A percentile compares a stretch with the other conserved stretches of the same genome.
phyloP scores from a whole-genome alignment of 2,329 filamentous ascomycete genomes.

The Calonectria honghensis region DNA sequence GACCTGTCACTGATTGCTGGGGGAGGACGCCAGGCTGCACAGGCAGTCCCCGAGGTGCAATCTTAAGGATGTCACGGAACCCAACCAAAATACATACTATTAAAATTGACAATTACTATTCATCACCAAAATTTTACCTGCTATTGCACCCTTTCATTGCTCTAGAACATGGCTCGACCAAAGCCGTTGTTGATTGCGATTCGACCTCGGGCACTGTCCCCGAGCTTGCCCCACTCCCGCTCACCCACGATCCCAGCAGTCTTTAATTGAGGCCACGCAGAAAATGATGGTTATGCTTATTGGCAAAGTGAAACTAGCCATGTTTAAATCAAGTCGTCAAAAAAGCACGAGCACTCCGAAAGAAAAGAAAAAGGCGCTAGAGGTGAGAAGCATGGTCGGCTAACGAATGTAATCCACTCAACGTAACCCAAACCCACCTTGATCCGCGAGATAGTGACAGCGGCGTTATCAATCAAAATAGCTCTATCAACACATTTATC shows the following conservation, averaged over 20 bases:
- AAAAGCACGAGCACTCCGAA: not conserved
- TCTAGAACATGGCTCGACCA: not conserved
- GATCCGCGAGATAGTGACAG: not conserved
- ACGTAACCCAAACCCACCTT: not conserved
- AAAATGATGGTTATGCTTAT: not conserved
- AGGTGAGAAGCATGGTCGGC: not conserved
- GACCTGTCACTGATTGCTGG: constrained; percentile 41
- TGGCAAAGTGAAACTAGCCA: not conserved
- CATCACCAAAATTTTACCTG: not conserved
- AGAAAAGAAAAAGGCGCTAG: not conserved
- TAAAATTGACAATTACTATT: not conserved
- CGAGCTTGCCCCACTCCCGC: not conserved
- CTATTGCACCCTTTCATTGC: not conserved
- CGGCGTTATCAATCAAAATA: no score
- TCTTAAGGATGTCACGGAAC: not conserved
- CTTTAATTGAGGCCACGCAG: not conserved
- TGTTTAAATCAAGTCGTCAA: not conserved
- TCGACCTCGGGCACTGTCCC: not conserved
- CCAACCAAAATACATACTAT: no score
- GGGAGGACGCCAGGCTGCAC: constrained; percentile 31
- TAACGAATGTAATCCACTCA: not conserved
- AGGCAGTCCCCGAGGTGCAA: constrained; percentile 31
- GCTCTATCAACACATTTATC: not conserved
- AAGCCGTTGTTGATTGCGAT: not conserved
- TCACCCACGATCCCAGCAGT: not conserved